These are phyloP conservation scores for Camellia oleifera DNA, from an alignment of 179 eudicot genomes.

Conservation along the genomic window DNA sequence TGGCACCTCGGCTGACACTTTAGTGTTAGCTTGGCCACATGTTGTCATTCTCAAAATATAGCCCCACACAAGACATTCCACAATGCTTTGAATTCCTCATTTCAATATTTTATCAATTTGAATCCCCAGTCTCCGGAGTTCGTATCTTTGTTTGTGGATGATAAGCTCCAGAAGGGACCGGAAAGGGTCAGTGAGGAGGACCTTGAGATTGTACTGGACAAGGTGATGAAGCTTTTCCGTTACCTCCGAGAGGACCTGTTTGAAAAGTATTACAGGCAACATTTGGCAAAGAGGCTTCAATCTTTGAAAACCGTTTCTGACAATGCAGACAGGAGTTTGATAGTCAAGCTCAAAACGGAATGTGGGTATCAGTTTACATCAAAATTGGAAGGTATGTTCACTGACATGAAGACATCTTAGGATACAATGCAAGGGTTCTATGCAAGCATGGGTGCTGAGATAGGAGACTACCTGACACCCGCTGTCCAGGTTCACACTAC, in stretches of 20 bases:
- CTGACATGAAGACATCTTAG: slow-evolving; percentile 86
- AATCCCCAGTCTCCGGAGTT: slow-evolving; percentile 83
- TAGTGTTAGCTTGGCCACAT: too few relatives aligned
- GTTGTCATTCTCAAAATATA: too few relatives aligned
- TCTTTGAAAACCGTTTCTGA: slow-evolving; percentile 83
- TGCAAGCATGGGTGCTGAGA: slow-evolving; percentile 50
- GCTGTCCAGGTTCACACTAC: slow-evolving; percentile 81
- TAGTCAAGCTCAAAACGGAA: slow-evolving; percentile 85
- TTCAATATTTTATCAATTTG: slow-evolving; percentile 79
- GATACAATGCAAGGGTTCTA: slow-evolving; percentile 92
- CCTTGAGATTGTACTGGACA: slow-evolving; percentile 70
- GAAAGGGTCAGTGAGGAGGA: slow-evolving; percentile 86
- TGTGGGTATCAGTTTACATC: slow-evolving; percentile 92
- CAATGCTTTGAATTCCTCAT: slow-evolving; percentile 82
- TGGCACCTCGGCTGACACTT: too few relatives aligned
- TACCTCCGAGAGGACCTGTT: slow-evolving; percentile 88
- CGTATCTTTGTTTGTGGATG: slow-evolving; percentile 83
- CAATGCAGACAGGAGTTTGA: slow-evolving; percentile 87
- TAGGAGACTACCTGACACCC: slow-evolving; percentile 62
- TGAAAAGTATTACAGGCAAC: slow-evolving; percentile 83
- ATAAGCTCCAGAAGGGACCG: slow-evolving; percentile 84
- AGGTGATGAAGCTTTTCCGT: slow-evolving; percentile 86
- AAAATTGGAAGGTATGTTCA: slow-evolving; percentile 87
- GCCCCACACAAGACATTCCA: slow-evolving; percentile 61
- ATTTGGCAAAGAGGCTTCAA: slow-evolving; percentile 74